These are phyloP conservation scores for Trichosporon asahii DNA, from an alignment of 1,284 basidiomycete species.

Conservation along the genomic window DNA sequence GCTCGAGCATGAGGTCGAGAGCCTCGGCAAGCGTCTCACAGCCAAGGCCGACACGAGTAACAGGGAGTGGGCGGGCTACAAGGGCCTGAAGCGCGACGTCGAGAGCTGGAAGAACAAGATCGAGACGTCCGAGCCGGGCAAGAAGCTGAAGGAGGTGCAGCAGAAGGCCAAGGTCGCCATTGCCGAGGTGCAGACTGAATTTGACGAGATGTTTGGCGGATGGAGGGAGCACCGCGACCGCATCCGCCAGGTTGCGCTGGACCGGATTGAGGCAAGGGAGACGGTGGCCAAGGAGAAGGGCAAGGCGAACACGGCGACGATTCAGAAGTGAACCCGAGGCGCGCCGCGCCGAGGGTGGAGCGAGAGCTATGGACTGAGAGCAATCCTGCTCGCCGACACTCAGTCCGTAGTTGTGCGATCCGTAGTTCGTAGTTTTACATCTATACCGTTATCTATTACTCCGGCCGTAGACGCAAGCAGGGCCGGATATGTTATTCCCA, in stretches of 20 bases:
- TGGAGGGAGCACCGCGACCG: slow-evolving; percentile 32
- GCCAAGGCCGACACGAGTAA: slow-evolving; percentile 22
- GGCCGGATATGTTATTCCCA: background rate
- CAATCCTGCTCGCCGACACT: no score
- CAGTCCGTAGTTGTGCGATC: background rate
- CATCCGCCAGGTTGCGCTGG: slow-evolving; percentile 34
- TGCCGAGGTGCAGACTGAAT: slow-evolving; percentile 31
- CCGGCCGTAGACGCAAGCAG: slow-evolving; percentile 14
- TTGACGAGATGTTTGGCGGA: slow-evolving; percentile 40
- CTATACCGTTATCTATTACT: slow-evolving; percentile 7
- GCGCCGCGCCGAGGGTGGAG: background rate
- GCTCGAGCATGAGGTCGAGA: slow-evolving; percentile 32
- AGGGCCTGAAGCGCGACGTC: slow-evolving; percentile 33
- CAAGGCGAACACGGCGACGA: background rate
- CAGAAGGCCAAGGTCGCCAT: slow-evolving; percentile 22
- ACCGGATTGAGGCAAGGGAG: slow-evolving; percentile 40
- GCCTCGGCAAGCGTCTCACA: slow-evolving; percentile 34
- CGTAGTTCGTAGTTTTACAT: background rate
- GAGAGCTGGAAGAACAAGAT: slow-evolving; percentile 35
- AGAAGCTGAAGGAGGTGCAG: slow-evolving; percentile 27
- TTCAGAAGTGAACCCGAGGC: background rate
- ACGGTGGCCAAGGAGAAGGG: slow-evolving; percentile 14
- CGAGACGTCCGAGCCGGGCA: slow-evolving; percentile 26
- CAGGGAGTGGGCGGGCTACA: slow-evolving; percentile 44
- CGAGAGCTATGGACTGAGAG: background rate